Evolutionary conservation across 1,284 basidiomycete species (phyloP).

Genomic region (Agroathelia rolfsii): DNA sequence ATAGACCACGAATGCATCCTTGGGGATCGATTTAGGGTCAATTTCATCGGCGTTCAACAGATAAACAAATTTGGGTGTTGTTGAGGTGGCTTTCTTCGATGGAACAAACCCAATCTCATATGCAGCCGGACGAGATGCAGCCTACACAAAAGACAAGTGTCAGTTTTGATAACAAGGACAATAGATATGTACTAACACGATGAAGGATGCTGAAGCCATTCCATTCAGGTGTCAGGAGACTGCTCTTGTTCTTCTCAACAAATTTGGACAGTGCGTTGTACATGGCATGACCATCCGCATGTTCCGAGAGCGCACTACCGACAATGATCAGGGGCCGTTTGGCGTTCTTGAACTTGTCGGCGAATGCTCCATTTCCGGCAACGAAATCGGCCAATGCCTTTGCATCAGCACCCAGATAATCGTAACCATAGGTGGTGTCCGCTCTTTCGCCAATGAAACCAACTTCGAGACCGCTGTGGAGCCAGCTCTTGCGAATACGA

Average conservation of each 20-base stretch:
- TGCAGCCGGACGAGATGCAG: slow-evolving; percentile 88
- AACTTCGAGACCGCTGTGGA: slow-evolving; percentile 78
- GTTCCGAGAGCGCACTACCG: slow-evolving; percentile 82
- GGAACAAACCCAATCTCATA: slow-evolving; percentile 93
- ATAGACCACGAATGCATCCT: slow-evolving; percentile 95
- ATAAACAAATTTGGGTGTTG: slow-evolving; percentile 93
- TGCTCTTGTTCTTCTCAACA: slow-evolving; percentile 70
- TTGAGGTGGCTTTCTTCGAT: slow-evolving; percentile 63
- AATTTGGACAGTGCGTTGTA: slow-evolving; percentile 76
- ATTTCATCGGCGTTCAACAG: slow-evolving; percentile 95
- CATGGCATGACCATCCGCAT: slow-evolving; percentile 76
- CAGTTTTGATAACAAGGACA: neutral
- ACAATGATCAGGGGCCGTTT: slow-evolving; percentile 94
- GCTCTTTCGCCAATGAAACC: slow-evolving; percentile 88
- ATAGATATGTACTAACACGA: slow-evolving; percentile 54
- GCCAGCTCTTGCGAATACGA: slow-evolving; percentile 90
- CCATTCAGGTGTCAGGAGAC: slow-evolving; percentile 84
- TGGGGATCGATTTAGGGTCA: slow-evolving; percentile 83
- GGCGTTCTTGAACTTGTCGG: slow-evolving; percentile 81
- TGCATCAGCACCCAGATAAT: slow-evolving; percentile 77
- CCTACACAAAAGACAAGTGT: slow-evolving; percentile 25
- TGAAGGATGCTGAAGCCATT: slow-evolving; percentile 93
- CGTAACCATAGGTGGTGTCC: slow-evolving; percentile 90
- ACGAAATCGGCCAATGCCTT: slow-evolving; percentile 78
- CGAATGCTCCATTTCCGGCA: slow-evolving; percentile 71